Percentiles rank a stretch among this genome's conserved stretches.
phyloP scores from a whole-genome alignment of 257 asterid species.

The Orobanche coerulescens region DNA sequence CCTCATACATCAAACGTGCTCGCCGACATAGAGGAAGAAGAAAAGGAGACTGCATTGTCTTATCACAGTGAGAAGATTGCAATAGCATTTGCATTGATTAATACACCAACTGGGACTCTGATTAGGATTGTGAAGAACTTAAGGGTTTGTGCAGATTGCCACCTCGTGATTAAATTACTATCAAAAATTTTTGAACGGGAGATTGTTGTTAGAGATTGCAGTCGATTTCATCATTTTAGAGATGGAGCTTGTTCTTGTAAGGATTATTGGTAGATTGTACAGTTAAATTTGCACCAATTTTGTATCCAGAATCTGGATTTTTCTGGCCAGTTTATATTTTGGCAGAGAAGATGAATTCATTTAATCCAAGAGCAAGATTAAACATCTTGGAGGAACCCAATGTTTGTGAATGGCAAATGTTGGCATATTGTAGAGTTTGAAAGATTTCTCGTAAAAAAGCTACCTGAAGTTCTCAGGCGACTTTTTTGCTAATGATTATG shows the following conservation, averaged over 20 bases:
- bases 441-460: neutral
- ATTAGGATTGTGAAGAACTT: slow-evolving; percentile 69
- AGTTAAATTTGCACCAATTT: neutral
- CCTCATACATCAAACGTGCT: slow-evolving; percentile 63
- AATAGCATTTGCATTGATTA: slow-evolving; percentile 59
- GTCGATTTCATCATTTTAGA: slow-evolving; percentile 79
- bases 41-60: slow-evolving; percentile 70
- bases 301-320: neutral
- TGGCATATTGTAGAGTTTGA: neutral
- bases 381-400: neutral
- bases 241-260: slow-evolving; percentile 72
- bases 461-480: neutral
- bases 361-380: neutral
- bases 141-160: slow-evolving; percentile 81
- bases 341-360: neutral
- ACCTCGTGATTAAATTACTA: slow-evolving; percentile 52
- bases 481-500: neutral
- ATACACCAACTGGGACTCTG: slow-evolving; percentile 48
- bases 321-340: neutral
- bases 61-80: slow-evolving; percentile 88
- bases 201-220: slow-evolving; percentile 71
- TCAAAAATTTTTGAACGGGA: slow-evolving; percentile 59
- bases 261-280: slow-evolving; percentile 63
- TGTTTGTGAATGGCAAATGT: neutral
- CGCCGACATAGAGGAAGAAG: slow-evolving; percentile 86